A percentile compares a stretch with the other conserved stretches of the same genome.
Evolutionary conservation across 1,284 basidiomycete genomes (phyloP).

Genomic region (Agroathelia rolfsii): DNA sequence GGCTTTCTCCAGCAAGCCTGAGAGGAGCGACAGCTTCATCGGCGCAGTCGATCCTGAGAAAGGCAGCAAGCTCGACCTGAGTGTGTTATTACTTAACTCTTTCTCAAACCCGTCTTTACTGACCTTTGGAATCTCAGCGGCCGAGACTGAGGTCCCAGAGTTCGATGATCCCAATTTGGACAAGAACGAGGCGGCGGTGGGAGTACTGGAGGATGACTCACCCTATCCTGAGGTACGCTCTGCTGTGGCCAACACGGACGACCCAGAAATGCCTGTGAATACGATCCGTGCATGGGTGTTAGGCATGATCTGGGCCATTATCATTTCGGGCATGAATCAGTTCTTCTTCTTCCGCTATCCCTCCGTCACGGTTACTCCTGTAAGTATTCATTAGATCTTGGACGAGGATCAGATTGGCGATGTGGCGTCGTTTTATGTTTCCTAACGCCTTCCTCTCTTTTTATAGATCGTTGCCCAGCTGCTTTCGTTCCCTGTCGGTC

Average conservation of each 20-base stretch:
- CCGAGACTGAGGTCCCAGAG: conserved; percentile 7
- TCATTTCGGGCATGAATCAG: conserved; percentile 34
- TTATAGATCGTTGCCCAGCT: conserved; percentile 13
- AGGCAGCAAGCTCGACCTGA: no score
- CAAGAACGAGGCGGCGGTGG: no score
- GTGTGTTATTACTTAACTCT: no score
- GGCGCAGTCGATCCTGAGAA: no score
- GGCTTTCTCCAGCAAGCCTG: no score
- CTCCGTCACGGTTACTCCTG: conserved; percentile 19
- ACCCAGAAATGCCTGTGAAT: conserved; percentile 47
- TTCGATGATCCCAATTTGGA: conserved; percentile 41
- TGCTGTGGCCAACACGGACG: conserved; percentile 56
- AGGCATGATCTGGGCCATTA: conserved; percentile 35
- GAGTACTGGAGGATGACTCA: no score
- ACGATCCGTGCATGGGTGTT: conserved; percentile 53
- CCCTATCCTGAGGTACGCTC: conserved; percentile 58
- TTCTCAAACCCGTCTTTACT: no score
- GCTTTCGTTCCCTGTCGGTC: conserved; percentile 20
- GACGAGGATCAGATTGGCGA: conserved; percentile 3
- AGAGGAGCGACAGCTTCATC: no score
- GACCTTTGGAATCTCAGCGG: no score
- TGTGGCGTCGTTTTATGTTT: no score
- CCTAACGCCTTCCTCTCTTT: conserved; percentile 9
- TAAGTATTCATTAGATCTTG: conserved; percentile 15
- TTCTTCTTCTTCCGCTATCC: conserved; percentile 36